A percentile compares a stretch with the other conserved stretches of the same genome.
phyloP scores from a whole-genome alignment of 495 filamentous ascomycete genomes.

The Friedmanniomyces simplex region DNA sequence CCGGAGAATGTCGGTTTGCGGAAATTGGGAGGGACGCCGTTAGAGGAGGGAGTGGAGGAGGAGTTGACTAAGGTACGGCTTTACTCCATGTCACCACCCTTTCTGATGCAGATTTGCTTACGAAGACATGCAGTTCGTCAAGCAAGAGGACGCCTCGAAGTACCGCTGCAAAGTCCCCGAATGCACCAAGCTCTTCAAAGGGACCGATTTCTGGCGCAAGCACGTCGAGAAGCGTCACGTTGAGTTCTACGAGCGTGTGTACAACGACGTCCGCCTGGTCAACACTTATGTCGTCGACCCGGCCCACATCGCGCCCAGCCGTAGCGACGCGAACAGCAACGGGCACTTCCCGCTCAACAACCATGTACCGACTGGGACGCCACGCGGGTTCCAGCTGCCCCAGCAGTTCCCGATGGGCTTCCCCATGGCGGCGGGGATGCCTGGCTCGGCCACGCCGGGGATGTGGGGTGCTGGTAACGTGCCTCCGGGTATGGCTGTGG shows the following conservation, averaged over 20 bases:
- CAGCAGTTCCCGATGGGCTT: constrained; percentile 40
- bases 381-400: constrained; percentile 82
- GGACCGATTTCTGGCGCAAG: constrained; percentile 91
- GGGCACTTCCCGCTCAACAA: constrained; percentile 81
- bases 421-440: constrained; percentile 21
- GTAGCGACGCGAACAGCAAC: constrained; percentile 94
- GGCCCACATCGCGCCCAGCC: constrained; percentile 79
- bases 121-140: constrained; percentile 47
- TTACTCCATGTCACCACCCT: too few relatives aligned
- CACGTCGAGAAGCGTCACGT: constrained; percentile 92
- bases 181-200: constrained; percentile 95
- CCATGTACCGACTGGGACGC: constrained; percentile 68
- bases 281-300: constrained; percentile 92
- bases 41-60: constrained; percentile 76
- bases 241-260: constrained; percentile 75
- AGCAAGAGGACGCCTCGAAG: constrained; percentile 94
- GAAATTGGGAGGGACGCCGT: constrained; percentile 81
- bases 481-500: constrained; percentile 31
- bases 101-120: not conserved
- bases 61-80: constrained; percentile 55
- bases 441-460: constrained; percentile 37
- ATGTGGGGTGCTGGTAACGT: constrained; percentile 39
- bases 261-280: constrained; percentile 74
- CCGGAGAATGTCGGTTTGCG: constrained; percentile 73
- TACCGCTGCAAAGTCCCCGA: constrained; percentile 93